These are phyloP conservation scores for Sporothrix sp. DNA, from an alignment of 2,329 filamentous ascomycete genomes.

Conservation along the genomic window DNA sequence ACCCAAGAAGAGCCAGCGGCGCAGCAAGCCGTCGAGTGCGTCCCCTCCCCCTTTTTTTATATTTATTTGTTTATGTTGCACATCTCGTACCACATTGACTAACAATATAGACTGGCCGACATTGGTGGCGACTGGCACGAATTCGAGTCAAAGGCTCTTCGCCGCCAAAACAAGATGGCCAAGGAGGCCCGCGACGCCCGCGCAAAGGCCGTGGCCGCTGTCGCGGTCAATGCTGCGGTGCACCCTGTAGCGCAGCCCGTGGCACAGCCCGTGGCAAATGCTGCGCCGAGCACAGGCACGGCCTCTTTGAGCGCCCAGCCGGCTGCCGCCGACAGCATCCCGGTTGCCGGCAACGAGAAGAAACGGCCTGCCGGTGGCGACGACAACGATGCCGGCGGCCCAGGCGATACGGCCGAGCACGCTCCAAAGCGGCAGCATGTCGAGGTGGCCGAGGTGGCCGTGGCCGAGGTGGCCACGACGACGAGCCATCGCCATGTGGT, in stretches of 20 bases:
- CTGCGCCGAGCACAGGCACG: no score
- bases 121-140: slow-evolving; percentile 97
- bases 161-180: slow-evolving; percentile 74
- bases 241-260: no score
- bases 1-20: slow-evolving; percentile 67
- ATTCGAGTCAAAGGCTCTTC: slow-evolving; percentile 89
- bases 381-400: neutral
- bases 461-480: no score
- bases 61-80: neutral
- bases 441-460: slow-evolving; percentile 10
- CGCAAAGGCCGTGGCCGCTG: no score
- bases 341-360: slow-evolving; percentile 26
- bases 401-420: neutral
- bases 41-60: slow-evolving; percentile 20
- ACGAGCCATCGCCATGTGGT: no score
- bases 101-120: slow-evolving; percentile 51
- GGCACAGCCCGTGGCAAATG: no score
- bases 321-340: no score
- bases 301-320: no score
- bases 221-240: no score
- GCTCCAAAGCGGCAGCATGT: slow-evolving; percentile 22
- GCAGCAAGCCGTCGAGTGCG: slow-evolving; percentile 71
- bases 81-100: neutral
- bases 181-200: slow-evolving; percentile 39
- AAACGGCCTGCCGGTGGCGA: slow-evolving; percentile 16